Base-by-base conservation (phyloP, 805 yeast genomes). In the Saccharomycopsis schoenii region DNA sequence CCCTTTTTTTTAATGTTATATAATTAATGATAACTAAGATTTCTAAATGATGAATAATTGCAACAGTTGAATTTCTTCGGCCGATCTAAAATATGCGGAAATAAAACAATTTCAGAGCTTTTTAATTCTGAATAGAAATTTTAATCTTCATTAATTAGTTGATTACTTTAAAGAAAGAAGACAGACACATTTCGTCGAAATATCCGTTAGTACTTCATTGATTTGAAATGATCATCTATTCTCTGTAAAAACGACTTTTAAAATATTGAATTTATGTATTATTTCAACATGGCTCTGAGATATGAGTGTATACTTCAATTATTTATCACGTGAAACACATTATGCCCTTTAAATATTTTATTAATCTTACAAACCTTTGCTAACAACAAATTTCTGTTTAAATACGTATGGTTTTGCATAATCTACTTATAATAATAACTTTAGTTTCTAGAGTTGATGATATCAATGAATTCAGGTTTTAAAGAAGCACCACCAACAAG, bases 401-500 rank as follows among this genome's bases (percentile, higher is more conserved):
- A n/a, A n/a, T n/a, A n/a, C n/a, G n/a, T n/a, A n/a, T n/a, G n/a
- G n/a, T n/a, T n/a, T n/a, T n/a, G n/a, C n/a, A n/a, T n/a, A n/a
- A n/a, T n/a, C n/a, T n/a, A 34, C 51, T 34, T 17, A 59, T 43
- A 14, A 15, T 4, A 10, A 42, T 15, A 19, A 41, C 40, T 54
- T 74, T 83, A 89, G 74, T 80, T 78, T 86, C 96, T 87, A 60
- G 96, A 88, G 81, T 88, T 93, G 83, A 94, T 82, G 74, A 94
- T 94, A 78, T 90, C 94, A 72, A 89, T 84, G 73, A 94, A 94
- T 81, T 94, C 99, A 67, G 99, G 97, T 84, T 94, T 94, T 77
- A 94, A 84, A 56, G 96, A 89, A 73, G 99, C 99, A 80, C 99
- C 99, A 73, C 99, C 99, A 70, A 94, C 99, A 72, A 94, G 84